Evolutionary conservation across 768 basidiomycete genomes (phyloP).

Genomic region (Serendipita indica): DNA sequence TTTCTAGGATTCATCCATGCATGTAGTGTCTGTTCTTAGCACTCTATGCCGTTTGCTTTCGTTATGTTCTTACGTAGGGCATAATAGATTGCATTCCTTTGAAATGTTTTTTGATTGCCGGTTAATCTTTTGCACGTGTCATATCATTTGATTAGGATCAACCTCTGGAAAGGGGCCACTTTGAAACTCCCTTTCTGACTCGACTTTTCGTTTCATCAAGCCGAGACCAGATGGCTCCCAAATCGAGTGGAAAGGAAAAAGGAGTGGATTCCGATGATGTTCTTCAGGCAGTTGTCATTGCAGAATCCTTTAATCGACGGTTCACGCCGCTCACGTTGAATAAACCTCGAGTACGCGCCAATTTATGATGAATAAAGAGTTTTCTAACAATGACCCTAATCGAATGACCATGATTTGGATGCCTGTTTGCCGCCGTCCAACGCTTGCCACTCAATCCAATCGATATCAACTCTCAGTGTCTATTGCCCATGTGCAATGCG

Average conservation of each 20-base stretch:
- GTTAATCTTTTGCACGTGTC: too few species aligned
- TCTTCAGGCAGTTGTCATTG: constrained; percentile 87
- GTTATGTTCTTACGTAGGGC: neutral
- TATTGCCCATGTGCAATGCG: constrained; percentile 87
- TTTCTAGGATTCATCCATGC: constrained; percentile 12
- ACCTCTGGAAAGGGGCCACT: neutral
- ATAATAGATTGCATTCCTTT: neutral
- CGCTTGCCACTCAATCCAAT: neutral
- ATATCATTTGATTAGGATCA: too few species aligned
- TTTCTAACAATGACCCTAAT: neutral
- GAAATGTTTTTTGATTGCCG: neutral
- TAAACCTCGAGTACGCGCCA: constrained; percentile 60
- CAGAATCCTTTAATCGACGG: constrained; percentile 90
- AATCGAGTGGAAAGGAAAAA: constrained; percentile 47
- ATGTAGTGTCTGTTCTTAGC: constrained; percentile 7
- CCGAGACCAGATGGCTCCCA: constrained; percentile 46
- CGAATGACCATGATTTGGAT: too few species aligned
- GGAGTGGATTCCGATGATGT: constrained; percentile 55
- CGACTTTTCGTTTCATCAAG: neutral
- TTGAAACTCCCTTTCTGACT: constrained; percentile 1
- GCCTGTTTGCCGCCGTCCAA: neutral
- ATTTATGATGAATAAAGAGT: neutral
- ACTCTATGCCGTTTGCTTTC: neutral
- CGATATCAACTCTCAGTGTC: constrained; percentile 39
- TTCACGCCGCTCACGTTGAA: constrained; percentile 80